A percentile compares a stretch with the other conserved stretches of the same genome.
Evolutionary conservation across 2,329 filamentous ascomycete species (phyloP).

Genomic region (Pestalotiopsis sp.): DNA sequence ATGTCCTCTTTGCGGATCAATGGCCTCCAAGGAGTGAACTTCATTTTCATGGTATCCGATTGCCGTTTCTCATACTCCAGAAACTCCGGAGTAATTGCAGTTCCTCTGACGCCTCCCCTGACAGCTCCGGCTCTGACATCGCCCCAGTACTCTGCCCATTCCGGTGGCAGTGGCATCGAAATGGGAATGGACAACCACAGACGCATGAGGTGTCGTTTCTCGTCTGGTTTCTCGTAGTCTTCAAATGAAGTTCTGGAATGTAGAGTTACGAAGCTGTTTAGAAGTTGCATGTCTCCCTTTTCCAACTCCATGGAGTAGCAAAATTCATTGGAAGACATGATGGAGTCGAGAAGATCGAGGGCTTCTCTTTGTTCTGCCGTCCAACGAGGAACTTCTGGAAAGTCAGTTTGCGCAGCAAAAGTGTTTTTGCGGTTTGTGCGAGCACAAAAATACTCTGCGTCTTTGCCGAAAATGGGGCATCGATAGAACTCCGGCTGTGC

Average conservation of each 20-base stretch:
- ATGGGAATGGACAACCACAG: slow-evolving; percentile 16
- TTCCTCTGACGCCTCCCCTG: slow-evolving; percentile 9
- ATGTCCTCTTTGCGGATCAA: neutral
- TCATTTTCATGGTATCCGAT: slow-evolving; percentile 9
- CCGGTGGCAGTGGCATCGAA: slow-evolving; percentile 11
- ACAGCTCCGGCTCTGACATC: slow-evolving; percentile 11
- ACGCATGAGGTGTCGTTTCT: slow-evolving; percentile 18
- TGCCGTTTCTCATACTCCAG: slow-evolving; percentile 12
- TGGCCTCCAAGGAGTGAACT: slow-evolving; percentile 6
- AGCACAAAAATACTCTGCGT: slow-evolving; percentile 9
- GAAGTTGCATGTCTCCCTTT: slow-evolving; percentile 16
- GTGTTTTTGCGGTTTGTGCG: slow-evolving; percentile 17
- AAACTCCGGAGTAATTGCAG: slow-evolving; percentile 7
- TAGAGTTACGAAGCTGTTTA: slow-evolving; percentile 18
- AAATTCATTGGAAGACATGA: slow-evolving; percentile 15
- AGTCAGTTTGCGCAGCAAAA: slow-evolving; percentile 14
- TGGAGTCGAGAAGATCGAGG: slow-evolving; percentile 13
- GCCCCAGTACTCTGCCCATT: slow-evolving; percentile 18
- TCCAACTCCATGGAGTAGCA: slow-evolving; percentile 18
- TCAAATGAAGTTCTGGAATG: slow-evolving; percentile 16
- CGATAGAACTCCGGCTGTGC: slow-evolving; percentile 15
- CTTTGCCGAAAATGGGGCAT: slow-evolving; percentile 13
- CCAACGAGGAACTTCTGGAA: slow-evolving; percentile 13
- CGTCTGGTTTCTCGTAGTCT: slow-evolving; percentile 13
- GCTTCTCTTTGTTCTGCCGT: slow-evolving; percentile 12